A percentile compares a stretch with the other conserved stretches of the same genome.
These are phyloP conservation scores for Macrophomina pseudophaseolina DNA, from an alignment of 2,329 filamentous ascomycete genomes.

Conservation along the genomic window DNA sequence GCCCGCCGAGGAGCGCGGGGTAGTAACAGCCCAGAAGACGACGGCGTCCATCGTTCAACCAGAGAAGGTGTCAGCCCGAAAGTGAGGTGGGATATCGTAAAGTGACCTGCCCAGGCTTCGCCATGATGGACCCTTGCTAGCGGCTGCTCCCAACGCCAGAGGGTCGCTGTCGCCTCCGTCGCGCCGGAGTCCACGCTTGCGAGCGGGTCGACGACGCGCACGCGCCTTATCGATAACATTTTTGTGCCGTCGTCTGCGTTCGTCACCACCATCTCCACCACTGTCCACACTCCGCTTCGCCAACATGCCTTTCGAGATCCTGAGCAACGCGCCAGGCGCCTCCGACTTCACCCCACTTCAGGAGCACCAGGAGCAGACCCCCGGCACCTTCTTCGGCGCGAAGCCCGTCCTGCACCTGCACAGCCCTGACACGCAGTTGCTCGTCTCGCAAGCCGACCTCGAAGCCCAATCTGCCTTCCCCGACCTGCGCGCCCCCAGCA, in stretches of 20 bases:
- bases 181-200: slow-evolving; percentile 2
- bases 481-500: slow-evolving; percentile 4
- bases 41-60: neutral
- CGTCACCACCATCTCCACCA: neutral
- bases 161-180: neutral
- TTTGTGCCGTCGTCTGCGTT: neutral
- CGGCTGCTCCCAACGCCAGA: neutral
- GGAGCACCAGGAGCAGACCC: slow-evolving; percentile 75
- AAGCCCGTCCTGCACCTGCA: slow-evolving; percentile 75
- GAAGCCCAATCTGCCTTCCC: slow-evolving; percentile 49
- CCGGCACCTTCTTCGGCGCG: slow-evolving; percentile 71
- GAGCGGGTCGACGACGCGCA: neutral
- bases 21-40: neutral
- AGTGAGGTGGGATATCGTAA: too few species aligned
- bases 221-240: slow-evolving; percentile 19
- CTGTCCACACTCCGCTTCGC: neutral
- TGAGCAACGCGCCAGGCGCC: slow-evolving; percentile 61
- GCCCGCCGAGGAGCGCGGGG: slow-evolving; percentile 18
- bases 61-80: too few species aligned
- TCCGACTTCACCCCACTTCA: slow-evolving; percentile 68
- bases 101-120: neutral
- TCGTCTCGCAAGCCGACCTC: slow-evolving; percentile 61
- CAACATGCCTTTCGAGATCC: slow-evolving; percentile 52
- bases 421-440: slow-evolving; percentile 61
- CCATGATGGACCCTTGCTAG: neutral